Percentiles rank a stretch among this genome's conserved stretches.
Evolutionary conservation across 176 grass and related monocot species (phyloP).

Genomic region (Dactylis glomerata): DNA sequence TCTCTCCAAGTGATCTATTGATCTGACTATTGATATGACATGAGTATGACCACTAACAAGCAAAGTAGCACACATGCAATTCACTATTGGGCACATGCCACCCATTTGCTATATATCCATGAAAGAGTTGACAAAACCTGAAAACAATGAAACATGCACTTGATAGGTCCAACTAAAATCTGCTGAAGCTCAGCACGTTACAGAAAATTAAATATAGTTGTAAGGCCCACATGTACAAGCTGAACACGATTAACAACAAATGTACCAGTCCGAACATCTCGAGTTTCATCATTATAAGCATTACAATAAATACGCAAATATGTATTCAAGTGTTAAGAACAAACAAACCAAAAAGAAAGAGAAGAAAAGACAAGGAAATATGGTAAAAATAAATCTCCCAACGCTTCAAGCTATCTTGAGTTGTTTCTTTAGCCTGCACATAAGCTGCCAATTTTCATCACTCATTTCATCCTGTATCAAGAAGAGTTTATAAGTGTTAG

Average conservation of each 20-base stretch:
- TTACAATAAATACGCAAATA: not conserved
- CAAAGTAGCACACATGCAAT: too few relatives aligned
- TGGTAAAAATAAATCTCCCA: not conserved
- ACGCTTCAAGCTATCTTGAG: constrained; percentile 20
- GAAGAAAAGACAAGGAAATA: not conserved
- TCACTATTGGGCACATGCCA: too few relatives aligned
- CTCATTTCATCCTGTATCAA: constrained; percentile 34
- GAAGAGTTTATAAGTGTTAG: not conserved
- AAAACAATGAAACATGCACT: too few relatives aligned
- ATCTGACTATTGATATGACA: too few relatives aligned
- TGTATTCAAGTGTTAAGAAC: not conserved
- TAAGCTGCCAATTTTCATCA: constrained; percentile 31
- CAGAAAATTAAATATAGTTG: too few relatives aligned
- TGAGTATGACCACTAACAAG: too few relatives aligned
- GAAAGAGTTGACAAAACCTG: too few relatives aligned
- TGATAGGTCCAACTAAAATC: too few relatives aligned
- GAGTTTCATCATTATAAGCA: not conserved
- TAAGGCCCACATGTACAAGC: too few relatives aligned
- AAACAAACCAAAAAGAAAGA: not conserved
- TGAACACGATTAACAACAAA: not conserved
- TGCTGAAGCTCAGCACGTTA: too few relatives aligned
- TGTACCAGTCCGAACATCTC: not conserved
- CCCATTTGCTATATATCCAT: too few relatives aligned
- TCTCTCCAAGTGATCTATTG: too few relatives aligned
- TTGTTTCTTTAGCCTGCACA: constrained; percentile 27